Base-by-base conservation (phyloP, 805 yeast species). In the Candida oleophila region DNA sequence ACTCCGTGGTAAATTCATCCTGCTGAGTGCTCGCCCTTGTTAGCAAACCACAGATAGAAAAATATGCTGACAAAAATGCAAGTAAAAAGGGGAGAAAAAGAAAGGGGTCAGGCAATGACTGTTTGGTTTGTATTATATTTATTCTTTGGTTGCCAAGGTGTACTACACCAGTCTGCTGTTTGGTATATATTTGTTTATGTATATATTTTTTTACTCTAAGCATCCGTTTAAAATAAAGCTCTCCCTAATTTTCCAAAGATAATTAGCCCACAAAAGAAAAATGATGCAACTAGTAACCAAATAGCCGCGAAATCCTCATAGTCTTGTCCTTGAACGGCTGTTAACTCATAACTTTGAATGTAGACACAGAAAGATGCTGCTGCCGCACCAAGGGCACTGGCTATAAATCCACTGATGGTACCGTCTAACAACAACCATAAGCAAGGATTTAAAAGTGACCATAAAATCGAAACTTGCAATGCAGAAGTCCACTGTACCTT, bases 201-300 rank as follows among this genome's bases (percentile, higher is more conserved):
- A 7, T 25, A 5, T 25, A 25, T 11, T 7, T 25, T 5, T 25
- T 11, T 25, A n/a, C n/a, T n/a, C n/a, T n/a, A n/a, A n/a, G n/a
- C n/a, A n/a, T n/a, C n/a, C n/a, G n/a, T 22, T 3, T 61, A 61
- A 44, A 70, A 78, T 39, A 81, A 62, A 47, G 72, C 78, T 60
- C 87, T 77, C 14, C 89, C 88, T 45, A 85, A 57, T 60, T 84
- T 84, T 16, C 91, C 89, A 64, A 85, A 83, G 21, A 85, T 73
- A 35, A 85, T 71, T 41, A 80, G 68, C 0, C 87, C 85, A 54
- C 84, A 73, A 65, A 84, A 85, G 60, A 81, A 78, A 65, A 83
- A 82, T 59, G 87, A 78, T 3, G 78, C 83, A 37, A 79, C 65
- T 78, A 82, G 81, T 28, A 82, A 65, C 59, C 77, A 62, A 25